Base-by-base conservation (phyloP, 768 basidiomycete genomes). In the Sporobolomyces roseus region DNA sequence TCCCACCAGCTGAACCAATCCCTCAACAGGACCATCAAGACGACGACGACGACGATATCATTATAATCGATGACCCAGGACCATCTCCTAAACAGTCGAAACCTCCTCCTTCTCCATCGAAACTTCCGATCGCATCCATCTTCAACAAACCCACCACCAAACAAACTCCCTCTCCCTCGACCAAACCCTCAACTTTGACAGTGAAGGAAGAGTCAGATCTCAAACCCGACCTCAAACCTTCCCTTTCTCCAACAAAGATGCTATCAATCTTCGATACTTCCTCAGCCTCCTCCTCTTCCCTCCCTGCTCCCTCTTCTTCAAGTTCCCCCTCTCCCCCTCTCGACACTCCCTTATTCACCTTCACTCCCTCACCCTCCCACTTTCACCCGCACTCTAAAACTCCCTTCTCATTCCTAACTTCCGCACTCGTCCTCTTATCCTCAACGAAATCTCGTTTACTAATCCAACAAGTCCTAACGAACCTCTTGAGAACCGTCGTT, bases 371-470 rank as follows among this genome's bases (percentile, higher is more conserved):
- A 35, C 71, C 36, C 36, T 64, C 54, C 43, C 32, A 14, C 27
- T 27, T 23, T 59, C 38, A n/a, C 17, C 46, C 65, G 0, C 36
- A 50, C 7, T 4, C 50, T 2, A 53, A 59, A 21, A 60, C 72
- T 13, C 88, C 89, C 0, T 91, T 88, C 77, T 83, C 87, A 3
- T 88, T 89, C 76, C 82, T 91, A 30, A 83, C 84, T 2, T 84
- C 86, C 74, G 81, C 87, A 2, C 82, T 91, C 10, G 81, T 82
- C 14, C 80, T 83, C 14, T 76, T 91, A 29, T 84, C 85, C 4
- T 78, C 82, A 53, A 91, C 90, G 0, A 85, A 86, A 36, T 91
- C 90, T 27, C 85, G 90, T 32, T 88, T 86, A 58, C 76, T 81
- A 38, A 90, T 91, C 62, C 77, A 85, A 67, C 85, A 87, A 74